Base-by-base conservation (phyloP, 2,329 filamentous ascomycete genomes). In the Trichoderma breve region DNA sequence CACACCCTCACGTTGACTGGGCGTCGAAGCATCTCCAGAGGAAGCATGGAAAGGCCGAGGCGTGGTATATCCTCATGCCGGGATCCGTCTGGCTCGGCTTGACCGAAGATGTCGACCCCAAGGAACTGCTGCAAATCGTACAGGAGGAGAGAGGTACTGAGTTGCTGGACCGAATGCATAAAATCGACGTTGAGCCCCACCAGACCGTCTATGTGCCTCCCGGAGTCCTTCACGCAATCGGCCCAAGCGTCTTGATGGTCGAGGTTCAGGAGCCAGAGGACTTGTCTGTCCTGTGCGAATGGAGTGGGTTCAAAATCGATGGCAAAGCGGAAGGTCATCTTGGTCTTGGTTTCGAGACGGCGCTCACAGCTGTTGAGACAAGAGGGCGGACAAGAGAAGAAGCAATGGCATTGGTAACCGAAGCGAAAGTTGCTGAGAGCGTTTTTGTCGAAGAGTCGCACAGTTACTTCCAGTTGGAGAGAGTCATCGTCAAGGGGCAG, bases 1-100 rank as follows among this genome's bases (percentile, higher is more conserved):
- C 74, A 2, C 75, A 77, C 34, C 75, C 75, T 24, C 73, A 73
- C 26, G 72, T 72, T 14, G 70, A 72, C 60, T 77, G 75, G 73
- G 75, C 73, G 3, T 61, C 26, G n/a, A 65, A 74, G 55, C 73
- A 76, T 63, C 36, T 74, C 6, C 71, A 70, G 14, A 60, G 57
- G 26, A 68, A 68, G 32, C 73, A 77, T 36, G 74, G 75, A 65
- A 77, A 76, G 62, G 75, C 75, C 14, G 75, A 76, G 39, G 73
- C 75, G 21, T 75, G 74, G 74, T 76, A 75, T 57, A 70, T 76
- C 15, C 74, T 75, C 21, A 75, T 71, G 4, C 62, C 62, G 6
- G 74, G 75, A 2, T 55, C 63, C 6, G 72, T 76, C 3, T 74
- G 72, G 63, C 64, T 76, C 6, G 66, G 72, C n/a, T 70, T 76